A percentile compares a stretch with the other conserved stretches of the same genome.
These are phyloP conservation scores for Alisma plantagoaquatica DNA, from an alignment of 106 monocot species.

Conservation along the genomic window DNA sequence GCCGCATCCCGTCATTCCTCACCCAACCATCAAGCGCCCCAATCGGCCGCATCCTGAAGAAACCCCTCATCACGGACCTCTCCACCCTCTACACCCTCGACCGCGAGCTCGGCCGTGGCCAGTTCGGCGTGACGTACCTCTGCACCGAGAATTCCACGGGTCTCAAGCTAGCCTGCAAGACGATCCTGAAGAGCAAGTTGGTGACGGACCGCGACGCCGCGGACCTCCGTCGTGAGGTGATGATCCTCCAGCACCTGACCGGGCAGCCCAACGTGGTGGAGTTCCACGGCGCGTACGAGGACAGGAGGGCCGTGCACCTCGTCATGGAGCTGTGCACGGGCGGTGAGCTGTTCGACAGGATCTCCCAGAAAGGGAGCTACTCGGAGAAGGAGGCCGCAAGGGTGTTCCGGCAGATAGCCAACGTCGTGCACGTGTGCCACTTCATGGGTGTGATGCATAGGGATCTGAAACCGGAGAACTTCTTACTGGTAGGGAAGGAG, in stretches of 20 bases:
- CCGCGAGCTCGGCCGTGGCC: constrained; percentile 16
- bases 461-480: constrained; percentile 26
- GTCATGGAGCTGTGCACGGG: constrained; percentile 26
- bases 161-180: constrained; percentile 16
- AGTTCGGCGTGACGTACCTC: constrained; percentile 25
- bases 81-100: constrained; percentile 6
- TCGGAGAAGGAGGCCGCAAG: constrained; percentile 18
- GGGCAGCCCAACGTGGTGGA: constrained; percentile 25
- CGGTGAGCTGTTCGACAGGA: constrained; percentile 23
- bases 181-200: constrained; percentile 8
- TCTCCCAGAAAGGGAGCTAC: constrained; percentile 17
- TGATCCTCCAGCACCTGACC: constrained; percentile 18
- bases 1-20: constrained; percentile 1
- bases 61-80: constrained; percentile 6
- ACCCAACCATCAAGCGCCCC: not conserved
- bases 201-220: constrained; percentile 2
- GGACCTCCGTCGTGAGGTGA: constrained; percentile 11
- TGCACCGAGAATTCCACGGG: constrained; percentile 19
- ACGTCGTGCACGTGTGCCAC: constrained; percentile 23
- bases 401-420: constrained; percentile 17
- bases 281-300: constrained; percentile 22
- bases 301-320: constrained; percentile 3
- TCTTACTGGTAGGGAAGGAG: constrained; percentile 5
- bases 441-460: constrained; percentile 26
- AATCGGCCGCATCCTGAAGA: constrained; percentile 6